Evolutionary conservation across 345 rosid genomes (phyloP).

Genomic region (Sonneratia alba): DNA sequence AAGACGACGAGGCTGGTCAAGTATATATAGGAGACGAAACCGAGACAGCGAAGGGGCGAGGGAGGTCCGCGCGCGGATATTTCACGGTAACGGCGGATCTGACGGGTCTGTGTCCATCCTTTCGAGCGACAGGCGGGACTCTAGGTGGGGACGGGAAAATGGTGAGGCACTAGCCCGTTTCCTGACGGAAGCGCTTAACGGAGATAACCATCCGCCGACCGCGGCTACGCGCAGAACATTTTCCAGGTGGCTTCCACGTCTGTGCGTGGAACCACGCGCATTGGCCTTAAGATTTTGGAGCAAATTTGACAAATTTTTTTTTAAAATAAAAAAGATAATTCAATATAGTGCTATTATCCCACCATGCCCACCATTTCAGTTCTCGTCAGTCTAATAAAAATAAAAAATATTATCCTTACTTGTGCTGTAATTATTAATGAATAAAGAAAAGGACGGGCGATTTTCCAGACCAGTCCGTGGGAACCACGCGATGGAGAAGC

Average conservation of each 20-base stretch:
- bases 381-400: no score
- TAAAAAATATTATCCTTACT: no score
- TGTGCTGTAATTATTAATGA: no score
- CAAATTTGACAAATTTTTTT: no score
- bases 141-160: background rate
- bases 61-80: background rate
- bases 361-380: no score
- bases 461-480: no score
- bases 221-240: background rate
- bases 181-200: slow-evolving; percentile 2
- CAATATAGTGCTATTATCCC: no score
- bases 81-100: background rate
- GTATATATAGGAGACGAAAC: background rate
- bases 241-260: background rate
- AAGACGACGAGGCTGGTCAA: background rate
- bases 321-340: no score
- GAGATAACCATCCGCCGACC: background rate
- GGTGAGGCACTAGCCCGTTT: background rate
- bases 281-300: background rate
- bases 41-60: background rate
- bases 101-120: background rate
- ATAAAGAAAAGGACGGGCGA: no score
- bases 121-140: no score
- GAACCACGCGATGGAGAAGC: no score
- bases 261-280: slow-evolving; percentile 1